These are phyloP conservation scores for Antrodiella citrinella DNA, from an alignment of 768 basidiomycete species.

Conservation along the genomic window DNA sequence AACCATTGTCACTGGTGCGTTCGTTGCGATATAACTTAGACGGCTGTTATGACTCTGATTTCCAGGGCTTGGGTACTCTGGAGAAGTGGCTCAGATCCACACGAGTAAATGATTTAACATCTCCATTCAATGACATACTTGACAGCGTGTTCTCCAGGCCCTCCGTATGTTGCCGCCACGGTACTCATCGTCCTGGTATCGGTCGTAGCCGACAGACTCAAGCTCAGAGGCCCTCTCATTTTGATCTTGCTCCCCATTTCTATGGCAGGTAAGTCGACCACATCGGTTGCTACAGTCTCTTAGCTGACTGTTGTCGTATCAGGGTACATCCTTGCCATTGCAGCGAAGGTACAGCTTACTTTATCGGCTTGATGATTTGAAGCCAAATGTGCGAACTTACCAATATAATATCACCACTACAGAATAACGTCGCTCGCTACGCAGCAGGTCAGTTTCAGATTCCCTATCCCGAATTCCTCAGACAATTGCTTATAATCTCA, in stretches of 20 bases:
- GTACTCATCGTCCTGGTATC: constrained; percentile 50
- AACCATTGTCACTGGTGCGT: constrained; percentile 46
- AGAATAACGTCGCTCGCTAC: constrained; percentile 18
- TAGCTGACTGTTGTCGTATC: neutral
- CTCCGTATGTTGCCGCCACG: constrained; percentile 50
- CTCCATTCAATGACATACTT: no score
- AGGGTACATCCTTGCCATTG: constrained; percentile 15
- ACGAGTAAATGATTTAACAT: constrained; percentile 45
- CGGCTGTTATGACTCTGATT: neutral
- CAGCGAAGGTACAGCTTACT: constrained; percentile 9
- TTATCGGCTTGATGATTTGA: no score
- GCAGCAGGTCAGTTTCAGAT: constrained; percentile 18
- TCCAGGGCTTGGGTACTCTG: constrained; percentile 45
- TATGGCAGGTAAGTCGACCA: constrained; percentile 21
- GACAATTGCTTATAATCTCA: neutral
- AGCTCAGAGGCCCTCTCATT: constrained; percentile 51
- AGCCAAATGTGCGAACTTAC: neutral
- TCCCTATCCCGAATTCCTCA: no score
- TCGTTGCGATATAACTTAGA: neutral
- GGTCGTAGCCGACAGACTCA: constrained; percentile 38
- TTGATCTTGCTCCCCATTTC: constrained; percentile 44
- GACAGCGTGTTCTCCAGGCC: constrained; percentile 25
- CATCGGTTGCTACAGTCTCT: neutral
- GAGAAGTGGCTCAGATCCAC: constrained; percentile 42
- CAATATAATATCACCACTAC: neutral